These are phyloP conservation scores for Aspergillus bertholletiae DNA, from an alignment of 495 filamentous ascomycete genomes.

Conservation along the genomic window DNA sequence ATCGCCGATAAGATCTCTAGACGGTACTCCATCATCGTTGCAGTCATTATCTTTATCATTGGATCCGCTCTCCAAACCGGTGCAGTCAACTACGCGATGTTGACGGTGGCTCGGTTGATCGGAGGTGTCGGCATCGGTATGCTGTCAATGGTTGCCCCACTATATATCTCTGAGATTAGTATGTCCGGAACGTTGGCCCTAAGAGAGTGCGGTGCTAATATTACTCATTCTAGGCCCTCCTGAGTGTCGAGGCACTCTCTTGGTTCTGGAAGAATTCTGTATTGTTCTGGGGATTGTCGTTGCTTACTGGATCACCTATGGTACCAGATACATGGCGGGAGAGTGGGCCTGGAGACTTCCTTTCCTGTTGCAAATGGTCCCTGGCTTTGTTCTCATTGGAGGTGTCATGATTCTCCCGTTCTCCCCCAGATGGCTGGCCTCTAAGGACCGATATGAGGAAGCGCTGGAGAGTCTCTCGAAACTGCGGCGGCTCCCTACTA, in stretches of 20 bases:
- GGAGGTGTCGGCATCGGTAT: constrained; percentile 61
- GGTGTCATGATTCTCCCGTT: constrained; percentile 49
- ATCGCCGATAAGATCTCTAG: constrained; percentile 57
- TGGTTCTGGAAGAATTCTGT: constrained; percentile 53
- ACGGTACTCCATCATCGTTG: constrained; percentile 54
- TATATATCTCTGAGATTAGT: constrained; percentile 57
- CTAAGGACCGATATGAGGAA: constrained; percentile 46
- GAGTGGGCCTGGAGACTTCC: constrained; percentile 51
- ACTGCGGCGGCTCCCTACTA: constrained; percentile 39
- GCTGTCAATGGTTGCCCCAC: constrained; percentile 49
- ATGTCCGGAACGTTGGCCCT: constrained; percentile 8
- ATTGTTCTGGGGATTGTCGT: constrained; percentile 55
- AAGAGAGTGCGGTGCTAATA: not conserved
- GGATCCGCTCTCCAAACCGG: constrained; percentile 55
- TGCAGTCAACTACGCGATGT: constrained; percentile 52
- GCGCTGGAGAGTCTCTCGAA: constrained; percentile 42
- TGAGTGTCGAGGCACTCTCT: constrained; percentile 48
- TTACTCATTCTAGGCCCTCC: constrained; percentile 35
- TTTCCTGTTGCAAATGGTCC: constrained; percentile 49
- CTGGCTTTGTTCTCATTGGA: constrained; percentile 40
- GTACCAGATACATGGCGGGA: constrained; percentile 47
- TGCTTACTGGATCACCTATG: constrained; percentile 57
- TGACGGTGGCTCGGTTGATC: constrained; percentile 56
- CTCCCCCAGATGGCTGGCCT: constrained; percentile 51
- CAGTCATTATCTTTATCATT: constrained; percentile 51